Base-by-base conservation (phyloP, 1,139 yeast genomes). In the Yamadazyma aaseri region DNA sequence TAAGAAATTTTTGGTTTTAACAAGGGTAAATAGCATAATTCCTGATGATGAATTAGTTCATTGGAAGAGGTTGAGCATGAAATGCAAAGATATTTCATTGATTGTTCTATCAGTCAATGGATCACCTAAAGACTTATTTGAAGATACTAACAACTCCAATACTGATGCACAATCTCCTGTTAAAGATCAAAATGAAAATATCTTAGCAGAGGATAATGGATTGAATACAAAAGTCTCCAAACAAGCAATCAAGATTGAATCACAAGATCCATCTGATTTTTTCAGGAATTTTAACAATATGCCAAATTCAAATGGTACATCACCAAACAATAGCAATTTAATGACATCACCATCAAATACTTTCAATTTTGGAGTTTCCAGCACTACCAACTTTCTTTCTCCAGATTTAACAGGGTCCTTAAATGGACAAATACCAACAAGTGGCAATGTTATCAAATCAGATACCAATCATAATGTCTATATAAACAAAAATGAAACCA, bases 31-130 rank as follows among this genome's bases (percentile, higher is more conserved):
- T 48, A 83, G 84, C 44, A 74, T 82, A 36, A 75, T 84, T 28
- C 87, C 90, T 0, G 94, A 84, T 55, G 92, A 83, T 52, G 94
- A 84, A 50, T 60, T 84, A 35, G 69, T 82, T 32, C 86, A 82
- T 50, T 81, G 92, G 90, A 80, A 85, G 51, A 59, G 87, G 38
- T 60, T 83, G 25, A 79, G 87, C 20, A 50, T 65, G 35, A 75
- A 74, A 41, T 72, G 76, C 35, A 79, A 81, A 44, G 82, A 77
- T 25, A 59, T 85, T 14, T 77, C 85, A 2, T 63, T 85, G 50
- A 76, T 86, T 25, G 87, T 86, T 12, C 68, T 83, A n/a, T 79
- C 92, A 9, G 86, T 85, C 0, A 82, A 80, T 44, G 69, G 75
- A 28, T 67, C 74, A 23, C 79, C 94, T 0, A 79, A 81, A 30